These are phyloP conservation scores for Eimeria sp. DNA, from an alignment of 169 alveolate species.

Conservation along the genomic window DNA sequence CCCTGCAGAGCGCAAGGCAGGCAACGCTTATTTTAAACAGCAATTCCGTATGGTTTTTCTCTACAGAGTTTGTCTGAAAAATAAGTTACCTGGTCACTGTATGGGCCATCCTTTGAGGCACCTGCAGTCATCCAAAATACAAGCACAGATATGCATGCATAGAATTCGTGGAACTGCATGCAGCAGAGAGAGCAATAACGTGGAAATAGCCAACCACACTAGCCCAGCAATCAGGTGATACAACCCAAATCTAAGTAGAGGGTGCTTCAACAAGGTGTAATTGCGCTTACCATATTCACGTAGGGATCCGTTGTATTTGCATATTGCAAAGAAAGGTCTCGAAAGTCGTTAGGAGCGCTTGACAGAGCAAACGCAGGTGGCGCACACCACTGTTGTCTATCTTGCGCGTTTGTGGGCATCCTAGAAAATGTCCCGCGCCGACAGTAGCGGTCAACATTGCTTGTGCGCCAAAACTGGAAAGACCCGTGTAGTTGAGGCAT, in stretches of 20 bases:
- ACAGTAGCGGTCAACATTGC: constrained; percentile 16
- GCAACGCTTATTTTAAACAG: background rate
- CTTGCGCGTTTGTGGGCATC: background rate
- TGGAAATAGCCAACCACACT: background rate
- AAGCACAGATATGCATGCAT: background rate
- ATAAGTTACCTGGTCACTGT: constrained; percentile 11
- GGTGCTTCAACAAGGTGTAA: background rate
- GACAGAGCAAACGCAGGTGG: background rate
- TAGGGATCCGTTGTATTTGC: constrained; percentile 74
- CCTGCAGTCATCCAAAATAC: background rate
- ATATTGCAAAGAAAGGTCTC: constrained; percentile 46
- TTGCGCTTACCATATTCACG: constrained; percentile 52
- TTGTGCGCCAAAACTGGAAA: background rate
- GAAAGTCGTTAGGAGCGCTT: background rate
- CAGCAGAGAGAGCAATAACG: background rate
- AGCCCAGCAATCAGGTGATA: background rate
- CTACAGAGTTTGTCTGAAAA: background rate
- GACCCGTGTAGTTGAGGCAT: background rate
- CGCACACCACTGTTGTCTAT: background rate
- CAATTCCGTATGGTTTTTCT: background rate
- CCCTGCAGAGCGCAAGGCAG: background rate
- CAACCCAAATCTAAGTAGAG: no score
- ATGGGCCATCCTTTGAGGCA: constrained; percentile 14
- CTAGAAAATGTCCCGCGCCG: constrained; percentile 7
- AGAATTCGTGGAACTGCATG: background rate